phyloP scores from a whole-genome alignment of 2,329 filamentous ascomycete species.

The Aciculosporium take region DNA sequence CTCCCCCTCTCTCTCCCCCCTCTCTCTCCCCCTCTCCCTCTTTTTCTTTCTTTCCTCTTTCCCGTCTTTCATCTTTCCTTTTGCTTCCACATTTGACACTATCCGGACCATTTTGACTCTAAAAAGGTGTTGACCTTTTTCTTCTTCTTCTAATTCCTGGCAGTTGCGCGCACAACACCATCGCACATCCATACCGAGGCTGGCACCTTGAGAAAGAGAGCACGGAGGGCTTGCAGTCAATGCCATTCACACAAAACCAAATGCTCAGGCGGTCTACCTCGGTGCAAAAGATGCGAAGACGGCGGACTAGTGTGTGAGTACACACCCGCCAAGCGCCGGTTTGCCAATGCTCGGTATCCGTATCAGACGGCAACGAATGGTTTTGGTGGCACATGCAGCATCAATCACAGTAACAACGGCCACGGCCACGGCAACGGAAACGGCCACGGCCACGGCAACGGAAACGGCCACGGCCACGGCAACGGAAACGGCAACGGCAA shows the following conservation, averaged over 20 bases:
- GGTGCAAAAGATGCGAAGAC: slow-evolving; percentile 23
- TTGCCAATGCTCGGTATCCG: slow-evolving; percentile 20
- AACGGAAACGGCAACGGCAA: neutral
- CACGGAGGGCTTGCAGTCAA: slow-evolving; percentile 27
- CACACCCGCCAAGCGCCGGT: slow-evolving; percentile 23
- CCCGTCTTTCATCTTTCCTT: neutral
- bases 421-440: neutral
- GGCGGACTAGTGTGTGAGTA: slow-evolving; percentile 25
- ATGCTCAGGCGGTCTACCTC: slow-evolving; percentile 26
- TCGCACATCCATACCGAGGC: slow-evolving; percentile 28
- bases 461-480: neutral
- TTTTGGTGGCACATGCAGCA: neutral
- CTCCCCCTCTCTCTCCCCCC: too few relatives aligned
- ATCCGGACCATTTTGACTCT: neutral
- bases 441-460: neutral
- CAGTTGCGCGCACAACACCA: slow-evolving; percentile 23
- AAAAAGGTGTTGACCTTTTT: neutral
- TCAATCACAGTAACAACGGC: too few relatives aligned
- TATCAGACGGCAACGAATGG: slow-evolving; percentile 7
- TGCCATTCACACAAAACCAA: slow-evolving; percentile 30
- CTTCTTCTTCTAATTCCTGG: slow-evolving; percentile 9
- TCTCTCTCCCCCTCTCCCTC: too few relatives aligned
- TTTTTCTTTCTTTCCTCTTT: neutral
- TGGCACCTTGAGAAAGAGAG: slow-evolving; percentile 26
- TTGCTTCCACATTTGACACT: neutral